A percentile compares a stretch with the other conserved stretches of the same genome.
phyloP scores from a whole-genome alignment of 176 grass and related monocot species.

The Rhynchospora tenuis region DNA sequence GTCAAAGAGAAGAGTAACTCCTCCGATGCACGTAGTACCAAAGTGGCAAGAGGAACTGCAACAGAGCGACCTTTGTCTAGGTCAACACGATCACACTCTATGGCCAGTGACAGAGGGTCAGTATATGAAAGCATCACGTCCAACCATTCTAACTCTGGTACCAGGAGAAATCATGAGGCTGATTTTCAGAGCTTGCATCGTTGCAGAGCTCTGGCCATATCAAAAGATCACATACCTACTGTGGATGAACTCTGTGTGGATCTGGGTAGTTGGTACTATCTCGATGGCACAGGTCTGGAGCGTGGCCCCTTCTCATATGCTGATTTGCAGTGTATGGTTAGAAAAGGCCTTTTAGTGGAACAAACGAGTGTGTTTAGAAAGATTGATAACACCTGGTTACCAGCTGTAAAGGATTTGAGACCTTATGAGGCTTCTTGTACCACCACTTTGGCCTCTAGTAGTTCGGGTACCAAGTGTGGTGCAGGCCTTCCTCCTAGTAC shows the following conservation, averaged over 20 bases:
- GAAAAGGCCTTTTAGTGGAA: constrained; percentile 64
- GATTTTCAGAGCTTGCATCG: constrained; percentile 67
- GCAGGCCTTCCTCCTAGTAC: constrained; percentile 34
- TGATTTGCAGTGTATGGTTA: constrained; percentile 77
- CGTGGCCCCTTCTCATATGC: constrained; percentile 80
- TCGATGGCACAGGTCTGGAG: constrained; percentile 88
- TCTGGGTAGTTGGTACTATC: constrained; percentile 84
- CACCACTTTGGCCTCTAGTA: constrained; percentile 10
- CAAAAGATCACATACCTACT: constrained; percentile 83
- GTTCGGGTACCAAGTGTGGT: neutral
- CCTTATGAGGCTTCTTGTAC: constrained; percentile 25
- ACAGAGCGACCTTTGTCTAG: constrained; percentile 46
- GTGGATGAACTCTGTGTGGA: constrained; percentile 69
- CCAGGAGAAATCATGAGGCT: constrained; percentile 60
- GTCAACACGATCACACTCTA: constrained; percentile 65
- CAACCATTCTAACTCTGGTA: constrained; percentile 28
- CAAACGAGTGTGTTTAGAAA: constrained; percentile 84
- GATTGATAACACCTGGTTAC: constrained; percentile 91
- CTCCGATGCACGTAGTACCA: constrained; percentile 15
- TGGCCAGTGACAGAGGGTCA: constrained; percentile 55
- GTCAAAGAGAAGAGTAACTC: constrained; percentile 46
- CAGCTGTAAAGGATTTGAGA: constrained; percentile 61
- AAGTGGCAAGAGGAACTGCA: constrained; percentile 30
- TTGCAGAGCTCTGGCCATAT: constrained; percentile 56
- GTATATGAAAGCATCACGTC: constrained; percentile 45